Conservation (phyloP, 345 rosid species). For the Eucalyptus paniculata region DNA sequence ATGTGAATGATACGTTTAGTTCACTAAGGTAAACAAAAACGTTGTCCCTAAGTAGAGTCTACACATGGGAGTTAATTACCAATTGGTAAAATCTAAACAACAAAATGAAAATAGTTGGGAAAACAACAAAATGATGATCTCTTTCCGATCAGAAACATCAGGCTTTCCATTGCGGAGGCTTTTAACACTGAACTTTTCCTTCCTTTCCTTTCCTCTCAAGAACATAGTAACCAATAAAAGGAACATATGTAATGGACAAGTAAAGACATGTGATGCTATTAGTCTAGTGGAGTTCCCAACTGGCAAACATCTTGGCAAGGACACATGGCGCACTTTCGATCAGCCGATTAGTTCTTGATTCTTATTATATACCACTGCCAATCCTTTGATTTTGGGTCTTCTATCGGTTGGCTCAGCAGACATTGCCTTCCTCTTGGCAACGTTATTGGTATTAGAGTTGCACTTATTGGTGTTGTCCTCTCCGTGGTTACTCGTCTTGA, state of each 20-base stretch:
- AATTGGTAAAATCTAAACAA: not conserved
- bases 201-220: not conserved
- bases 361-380: conserved; percentile 5
- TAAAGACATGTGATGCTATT: not conserved
- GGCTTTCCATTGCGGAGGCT: not conserved
- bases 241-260: not conserved
- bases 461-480: not conserved
- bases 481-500: not conserved
- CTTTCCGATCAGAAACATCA: not conserved
- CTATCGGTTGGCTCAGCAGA: conserved; percentile 13
- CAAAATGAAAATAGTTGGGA: not conserved
- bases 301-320: not conserved
- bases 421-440: conserved; percentile 27
- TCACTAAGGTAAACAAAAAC: not conserved
- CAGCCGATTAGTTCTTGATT: not conserved
- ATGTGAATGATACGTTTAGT: not conserved
- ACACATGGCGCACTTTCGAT: not conserved
- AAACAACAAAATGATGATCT: not conserved
- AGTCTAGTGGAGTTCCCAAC: not conserved
- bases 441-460: not conserved
- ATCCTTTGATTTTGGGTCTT: conserved; percentile 21
- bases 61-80: not conserved
- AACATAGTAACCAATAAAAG: not conserved
- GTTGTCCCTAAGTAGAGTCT: not conserved
- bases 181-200: not conserved